phyloP scores from a whole-genome alignment of 257 asterid genomes.

The Petunia secreta region DNA sequence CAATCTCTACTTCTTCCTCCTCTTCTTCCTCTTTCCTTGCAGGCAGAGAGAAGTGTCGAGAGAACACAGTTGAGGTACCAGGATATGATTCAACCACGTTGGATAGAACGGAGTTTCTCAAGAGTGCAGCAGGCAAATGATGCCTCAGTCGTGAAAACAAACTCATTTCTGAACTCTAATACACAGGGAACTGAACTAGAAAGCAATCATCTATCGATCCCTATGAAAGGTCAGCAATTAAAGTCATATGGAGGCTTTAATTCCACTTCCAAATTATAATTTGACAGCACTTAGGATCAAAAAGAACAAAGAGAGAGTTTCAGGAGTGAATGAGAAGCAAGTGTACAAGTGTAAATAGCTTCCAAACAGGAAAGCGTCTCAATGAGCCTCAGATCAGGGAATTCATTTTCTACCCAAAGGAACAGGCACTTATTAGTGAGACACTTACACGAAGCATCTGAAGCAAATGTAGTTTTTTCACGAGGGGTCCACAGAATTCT shows the following conservation, averaged over 20 bases:
- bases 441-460: no score
- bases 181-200: slow-evolving; percentile 18
- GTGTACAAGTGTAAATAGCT: not conserved
- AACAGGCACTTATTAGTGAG: no score
- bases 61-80: slow-evolving; percentile 37
- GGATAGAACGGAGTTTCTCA: slow-evolving; percentile 36
- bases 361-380: no score
- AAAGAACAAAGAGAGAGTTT: not conserved
- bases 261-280: not conserved
- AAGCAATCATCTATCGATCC: slow-evolving; percentile 24
- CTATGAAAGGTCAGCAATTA: not conserved
- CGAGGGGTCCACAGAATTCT: no score
- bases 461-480: no score
- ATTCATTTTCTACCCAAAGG: no score
- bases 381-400: no score
- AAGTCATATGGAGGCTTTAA: slow-evolving; percentile 1
- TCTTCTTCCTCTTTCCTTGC: slow-evolving; percentile 61
- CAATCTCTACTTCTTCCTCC: slow-evolving; percentile 67
- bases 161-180: slow-evolving; percentile 50
- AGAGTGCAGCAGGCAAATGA: slow-evolving; percentile 44
- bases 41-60: slow-evolving; percentile 58
- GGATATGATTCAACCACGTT: slow-evolving; percentile 31
- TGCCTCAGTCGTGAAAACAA: slow-evolving; percentile 55
- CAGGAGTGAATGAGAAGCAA: slow-evolving; percentile 6
- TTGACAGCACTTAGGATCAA: not conserved